A percentile compares a stretch with the other conserved stretches of the same genome.
Conservation (phyloP, 306 rosid genomes). For the Erythrophleum fordii region DNA sequence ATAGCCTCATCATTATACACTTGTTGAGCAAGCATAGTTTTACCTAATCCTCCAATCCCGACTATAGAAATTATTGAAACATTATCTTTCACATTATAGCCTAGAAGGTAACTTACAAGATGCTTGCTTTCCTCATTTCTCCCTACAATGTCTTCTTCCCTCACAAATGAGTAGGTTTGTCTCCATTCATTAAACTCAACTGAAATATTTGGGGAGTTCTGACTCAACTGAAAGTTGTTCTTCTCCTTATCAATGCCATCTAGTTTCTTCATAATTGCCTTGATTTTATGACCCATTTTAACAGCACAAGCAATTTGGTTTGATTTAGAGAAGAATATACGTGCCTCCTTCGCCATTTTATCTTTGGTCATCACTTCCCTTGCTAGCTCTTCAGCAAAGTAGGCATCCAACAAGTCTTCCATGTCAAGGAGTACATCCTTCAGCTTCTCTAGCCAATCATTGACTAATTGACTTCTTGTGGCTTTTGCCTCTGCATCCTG, state of each 20-base stretch:
- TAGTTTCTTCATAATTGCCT: background rate
- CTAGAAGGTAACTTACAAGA: fast-evolving
- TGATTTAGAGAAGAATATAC: background rate
- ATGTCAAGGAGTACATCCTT: background rate
- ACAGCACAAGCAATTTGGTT: background rate
- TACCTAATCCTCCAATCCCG: conserved; percentile 31
- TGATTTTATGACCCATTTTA: too few relatives aligned
- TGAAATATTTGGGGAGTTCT: too few relatives aligned
- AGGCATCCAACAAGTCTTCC: background rate
- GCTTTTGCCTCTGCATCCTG: too few relatives aligned
- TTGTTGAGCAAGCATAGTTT: conserved; percentile 36
- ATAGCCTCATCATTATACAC: background rate
- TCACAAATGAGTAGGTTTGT: background rate
- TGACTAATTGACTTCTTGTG: too few relatives aligned
- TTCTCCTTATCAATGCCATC: background rate
- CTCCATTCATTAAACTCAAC: too few relatives aligned
- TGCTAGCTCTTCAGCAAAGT: background rate
- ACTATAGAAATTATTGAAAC: background rate
- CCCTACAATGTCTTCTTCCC: background rate
- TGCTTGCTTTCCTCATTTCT: background rate
- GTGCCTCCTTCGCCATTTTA: background rate
- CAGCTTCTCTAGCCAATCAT: background rate
- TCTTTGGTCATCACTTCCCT: background rate
- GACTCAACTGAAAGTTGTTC: too few relatives aligned
- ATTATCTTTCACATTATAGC: background rate